phyloP scores from a whole-genome alignment of 2,329 filamentous ascomycete species.

The Colletotrichum graminicola region DNA sequence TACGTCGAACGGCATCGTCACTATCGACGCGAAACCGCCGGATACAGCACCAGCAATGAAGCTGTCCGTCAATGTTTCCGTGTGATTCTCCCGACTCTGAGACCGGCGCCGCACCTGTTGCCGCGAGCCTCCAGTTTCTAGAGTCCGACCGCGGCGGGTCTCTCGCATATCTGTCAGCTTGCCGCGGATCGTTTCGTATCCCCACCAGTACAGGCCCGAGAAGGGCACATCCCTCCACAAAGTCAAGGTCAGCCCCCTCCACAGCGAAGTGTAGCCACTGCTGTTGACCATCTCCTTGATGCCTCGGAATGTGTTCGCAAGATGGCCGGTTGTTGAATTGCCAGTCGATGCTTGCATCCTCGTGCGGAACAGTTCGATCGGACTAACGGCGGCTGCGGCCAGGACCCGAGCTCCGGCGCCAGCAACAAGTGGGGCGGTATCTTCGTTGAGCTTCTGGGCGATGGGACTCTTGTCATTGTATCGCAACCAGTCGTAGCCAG shows the following conservation, averaged over 20 bases:
- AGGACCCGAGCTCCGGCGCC: slow-evolving; percentile 83
- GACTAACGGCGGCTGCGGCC: slow-evolving; percentile 85
- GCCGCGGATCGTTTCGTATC: slow-evolving; percentile 87
- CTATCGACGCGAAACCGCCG: slow-evolving; percentile 85
- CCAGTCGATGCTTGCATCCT: slow-evolving; percentile 84
- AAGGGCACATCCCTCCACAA: slow-evolving; percentile 98
- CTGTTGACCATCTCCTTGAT: slow-evolving; percentile 82
- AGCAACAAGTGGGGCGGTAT: slow-evolving; percentile 83
- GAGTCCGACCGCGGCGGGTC: slow-evolving; percentile 57
- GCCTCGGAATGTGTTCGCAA: slow-evolving; percentile 82
- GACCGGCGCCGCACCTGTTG: slow-evolving; percentile 64
- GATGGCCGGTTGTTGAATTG: slow-evolving; percentile 72
- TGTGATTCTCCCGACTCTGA: slow-evolving; percentile 77
- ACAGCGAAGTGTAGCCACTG: slow-evolving; percentile 85
- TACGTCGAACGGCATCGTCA: slow-evolving; percentile 96
- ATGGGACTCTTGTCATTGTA: slow-evolving; percentile 81
- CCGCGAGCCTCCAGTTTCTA: slow-evolving; percentile 54
- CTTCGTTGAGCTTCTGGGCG: slow-evolving; percentile 70
- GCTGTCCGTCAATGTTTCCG: slow-evolving; percentile 85
- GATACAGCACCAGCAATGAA: slow-evolving; percentile 88
- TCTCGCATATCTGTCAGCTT: slow-evolving; percentile 77
- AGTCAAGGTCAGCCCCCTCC: slow-evolving; percentile 90
- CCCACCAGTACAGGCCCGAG: slow-evolving; percentile 97
- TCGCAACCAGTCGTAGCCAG: slow-evolving; percentile 95
- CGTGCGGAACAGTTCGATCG: slow-evolving; percentile 94